These are phyloP conservation scores for Trichoderma endophyticum DNA, from an alignment of 2,329 filamentous ascomycete genomes.

Conservation along the genomic window DNA sequence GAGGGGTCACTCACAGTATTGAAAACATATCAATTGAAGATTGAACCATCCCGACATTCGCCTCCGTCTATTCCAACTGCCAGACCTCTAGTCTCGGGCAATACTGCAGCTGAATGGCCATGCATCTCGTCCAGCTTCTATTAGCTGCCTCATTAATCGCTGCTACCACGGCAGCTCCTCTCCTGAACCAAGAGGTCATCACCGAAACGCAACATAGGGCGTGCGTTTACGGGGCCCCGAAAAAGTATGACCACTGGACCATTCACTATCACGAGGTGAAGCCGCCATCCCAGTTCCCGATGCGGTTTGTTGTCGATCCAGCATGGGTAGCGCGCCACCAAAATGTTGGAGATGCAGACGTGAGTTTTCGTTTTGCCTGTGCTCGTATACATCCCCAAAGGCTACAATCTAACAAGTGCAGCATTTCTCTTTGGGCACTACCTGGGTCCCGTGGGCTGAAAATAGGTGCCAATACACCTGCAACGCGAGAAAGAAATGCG, in stretches of 20 bases:
- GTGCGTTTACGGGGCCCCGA: conserved; percentile 14
- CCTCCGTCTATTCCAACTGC: neutral
- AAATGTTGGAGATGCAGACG: neutral
- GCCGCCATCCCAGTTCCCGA: neutral
- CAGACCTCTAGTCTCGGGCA: neutral
- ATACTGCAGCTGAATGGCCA: neutral
- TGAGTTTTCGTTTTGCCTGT: neutral
- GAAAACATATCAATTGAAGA: neutral
- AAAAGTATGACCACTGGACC: neutral
- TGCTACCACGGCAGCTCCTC: neutral
- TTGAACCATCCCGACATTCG: neutral
- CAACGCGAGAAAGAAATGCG: conserved; percentile 17
- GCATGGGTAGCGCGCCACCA: conserved; percentile 13
- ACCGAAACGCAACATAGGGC: neutral
- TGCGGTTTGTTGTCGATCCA: conserved; percentile 13
- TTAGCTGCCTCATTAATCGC: neutral
- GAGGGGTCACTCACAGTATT: neutral
- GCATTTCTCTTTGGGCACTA: conserved; percentile 11
- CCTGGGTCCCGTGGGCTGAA: conserved; percentile 9
- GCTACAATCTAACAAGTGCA: neutral
- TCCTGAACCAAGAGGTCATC: neutral
- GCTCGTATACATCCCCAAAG: neutral
- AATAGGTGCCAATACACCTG: conserved; percentile 22
- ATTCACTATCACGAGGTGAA: conserved; percentile 18
- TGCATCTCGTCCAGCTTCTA: neutral